Base-by-base conservation (phyloP, 169 alveolate genomes). In the Plasmodium vivax region DNA sequence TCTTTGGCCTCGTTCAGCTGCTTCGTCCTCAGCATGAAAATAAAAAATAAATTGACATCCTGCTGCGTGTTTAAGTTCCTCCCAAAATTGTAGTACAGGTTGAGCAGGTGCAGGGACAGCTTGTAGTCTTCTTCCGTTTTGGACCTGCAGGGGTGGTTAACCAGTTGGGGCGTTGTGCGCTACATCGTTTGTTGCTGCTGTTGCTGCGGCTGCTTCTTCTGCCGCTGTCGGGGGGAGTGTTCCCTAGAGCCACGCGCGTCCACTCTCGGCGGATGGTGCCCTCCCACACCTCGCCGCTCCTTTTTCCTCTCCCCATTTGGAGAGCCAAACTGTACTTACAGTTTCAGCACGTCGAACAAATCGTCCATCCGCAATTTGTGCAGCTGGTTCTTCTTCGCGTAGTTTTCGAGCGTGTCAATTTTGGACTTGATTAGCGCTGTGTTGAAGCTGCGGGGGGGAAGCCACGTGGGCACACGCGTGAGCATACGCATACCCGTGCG, bases 1-100 rank as follows among this genome's bases (percentile, higher is more conserved):
- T 92, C 95, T 72, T 92, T 82, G 74, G 95, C 95, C 45, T 92
- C 95, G 58, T 58, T 82, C n/a, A 92, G 79, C 77, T 92, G 95
- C 23, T 82, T 82, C 10, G 92, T 71, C 45, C 95, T 81, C 34
- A 92, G 84, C 75, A 92, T 92, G 68, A 82, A 92, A 12, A 73
- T 72, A 92, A 92, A 92, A 92, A 92, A 92, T 58, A 92, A 72
- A 92, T 92, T 82, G 3, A 92, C 95, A 92, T 92, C 95, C 23
- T 92, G 95, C 12, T 92, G 95, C 0, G 95, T 92, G 58, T 92
- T 92, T 92, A 92, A 68, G 68, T 82, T 92, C 58, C 92, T 75
- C 32, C 95, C 95, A 92, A 92, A 92, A 83, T 92, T 92, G 79
- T 92, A 92, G 54, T 92, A 92, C 43, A 92, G 80, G 32, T 92